Conservation (phyloP, 2,329 filamentous ascomycete species). For the Hypoxylon sp. region DNA sequence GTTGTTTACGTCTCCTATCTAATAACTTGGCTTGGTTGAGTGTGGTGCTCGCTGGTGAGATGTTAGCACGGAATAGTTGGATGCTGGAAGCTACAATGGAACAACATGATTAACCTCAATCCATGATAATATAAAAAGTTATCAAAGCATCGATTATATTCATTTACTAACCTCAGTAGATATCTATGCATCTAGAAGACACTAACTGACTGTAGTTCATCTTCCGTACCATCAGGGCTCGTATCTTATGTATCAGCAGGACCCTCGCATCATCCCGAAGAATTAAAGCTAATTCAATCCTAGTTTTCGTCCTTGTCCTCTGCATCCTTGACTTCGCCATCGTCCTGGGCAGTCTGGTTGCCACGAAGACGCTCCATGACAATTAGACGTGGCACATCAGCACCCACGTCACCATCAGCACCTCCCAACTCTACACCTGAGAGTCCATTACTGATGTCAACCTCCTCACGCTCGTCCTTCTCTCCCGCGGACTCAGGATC, state of each 20-base stretch:
- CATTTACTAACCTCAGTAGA: neutral
- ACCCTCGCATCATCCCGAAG: too few species aligned
- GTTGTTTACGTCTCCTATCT: too few species aligned
- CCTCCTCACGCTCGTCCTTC: neutral
- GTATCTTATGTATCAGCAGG: too few species aligned
- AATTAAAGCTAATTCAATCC: too few species aligned
- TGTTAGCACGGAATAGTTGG: slow-evolving; percentile 2
- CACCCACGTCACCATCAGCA: too few species aligned
- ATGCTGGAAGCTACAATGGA: neutral
- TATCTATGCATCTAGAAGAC: too few species aligned
- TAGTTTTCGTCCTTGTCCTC: neutral
- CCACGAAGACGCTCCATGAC: neutral
- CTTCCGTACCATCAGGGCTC: too few species aligned
- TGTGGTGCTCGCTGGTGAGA: slow-evolving; percentile 19
- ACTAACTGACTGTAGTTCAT: too few species aligned
- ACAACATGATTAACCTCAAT: neutral
- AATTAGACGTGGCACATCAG: neutral
- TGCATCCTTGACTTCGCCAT: neutral
- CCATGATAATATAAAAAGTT: neutral
- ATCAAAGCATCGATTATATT: slow-evolving; percentile 1
- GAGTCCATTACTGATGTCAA: slow-evolving; percentile 2
- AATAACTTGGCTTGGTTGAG: too few species aligned
- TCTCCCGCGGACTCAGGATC: slow-evolving; percentile 4
- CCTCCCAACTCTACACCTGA: too few species aligned
- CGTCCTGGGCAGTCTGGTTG: neutral